Evolutionary conservation across 1,284 basidiomycete genomes (phyloP).

Genomic region (Pyrrhoderma noxium): DNA sequence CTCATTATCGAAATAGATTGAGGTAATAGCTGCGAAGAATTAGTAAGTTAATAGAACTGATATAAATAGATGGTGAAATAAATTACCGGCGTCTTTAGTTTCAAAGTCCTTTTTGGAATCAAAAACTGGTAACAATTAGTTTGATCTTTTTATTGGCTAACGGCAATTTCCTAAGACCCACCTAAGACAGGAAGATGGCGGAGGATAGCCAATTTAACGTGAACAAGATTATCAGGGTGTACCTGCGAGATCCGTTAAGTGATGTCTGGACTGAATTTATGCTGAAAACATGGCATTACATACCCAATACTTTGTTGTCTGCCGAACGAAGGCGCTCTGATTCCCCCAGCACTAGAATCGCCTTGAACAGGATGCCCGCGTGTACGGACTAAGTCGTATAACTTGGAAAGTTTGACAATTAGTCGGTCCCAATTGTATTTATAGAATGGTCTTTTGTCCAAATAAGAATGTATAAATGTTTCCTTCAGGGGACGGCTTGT

Average conservation of each 20-base stretch:
- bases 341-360: constrained; percentile 87
- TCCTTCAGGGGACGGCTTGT: constrained; percentile 58
- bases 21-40: constrained; percentile 61
- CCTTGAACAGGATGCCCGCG: constrained; percentile 92
- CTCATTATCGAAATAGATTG: constrained; percentile 92
- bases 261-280: background rate
- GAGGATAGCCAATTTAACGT: constrained; percentile 93
- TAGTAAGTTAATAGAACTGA: background rate
- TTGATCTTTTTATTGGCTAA: no score
- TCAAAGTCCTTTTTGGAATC: constrained; percentile 95
- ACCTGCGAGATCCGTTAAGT: constrained; percentile 42
- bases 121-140: constrained; percentile 57
- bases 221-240: constrained; percentile 90
- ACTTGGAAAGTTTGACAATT: constrained; percentile 93
- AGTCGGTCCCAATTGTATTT: constrained; percentile 89
- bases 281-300: constrained; percentile 16
- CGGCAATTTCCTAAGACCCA: constrained; percentile 28
- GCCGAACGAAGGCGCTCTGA: constrained; percentile 94
- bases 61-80: constrained; percentile 1
- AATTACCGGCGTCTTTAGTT: constrained; percentile 73
- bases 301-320: constrained; percentile 99
- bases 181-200: constrained; percentile 90
- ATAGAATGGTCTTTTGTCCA: constrained; percentile 95
- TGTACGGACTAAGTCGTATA: constrained; percentile 95
- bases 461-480: constrained; percentile 81